Evolutionary conservation across 345 rosid genomes (phyloP).

Genomic region (Syzygium jambos): DNA sequence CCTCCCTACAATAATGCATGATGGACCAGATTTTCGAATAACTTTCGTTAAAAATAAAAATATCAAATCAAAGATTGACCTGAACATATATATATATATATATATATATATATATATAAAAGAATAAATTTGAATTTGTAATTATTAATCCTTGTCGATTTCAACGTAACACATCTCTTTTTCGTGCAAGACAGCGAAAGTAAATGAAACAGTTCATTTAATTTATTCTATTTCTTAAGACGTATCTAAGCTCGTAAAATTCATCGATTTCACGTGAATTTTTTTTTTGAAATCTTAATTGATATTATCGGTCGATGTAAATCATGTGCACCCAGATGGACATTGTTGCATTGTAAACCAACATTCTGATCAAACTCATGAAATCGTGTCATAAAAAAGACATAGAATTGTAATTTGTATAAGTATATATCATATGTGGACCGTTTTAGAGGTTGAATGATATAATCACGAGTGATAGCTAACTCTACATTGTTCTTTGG

Average conservation of each 20-base stretch:
- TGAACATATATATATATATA: background rate
- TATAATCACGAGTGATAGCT: background rate
- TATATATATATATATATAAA: no score
- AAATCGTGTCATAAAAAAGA: background rate
- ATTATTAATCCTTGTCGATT: no score
- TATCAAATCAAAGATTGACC: background rate
- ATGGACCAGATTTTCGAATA: background rate
- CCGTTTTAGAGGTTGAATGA: background rate
- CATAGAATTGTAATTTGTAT: background rate
- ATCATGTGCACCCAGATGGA: background rate
- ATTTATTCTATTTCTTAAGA: background rate
- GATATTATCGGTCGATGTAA: background rate
- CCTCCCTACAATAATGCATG: conserved; percentile 25
- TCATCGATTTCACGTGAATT: background rate
- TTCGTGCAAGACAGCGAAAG: background rate
- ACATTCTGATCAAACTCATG: background rate
- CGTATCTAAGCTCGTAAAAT: background rate
- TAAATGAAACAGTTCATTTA: background rate
- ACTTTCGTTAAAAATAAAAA: background rate
- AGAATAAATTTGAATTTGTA: no score
- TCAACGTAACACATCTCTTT: background rate
- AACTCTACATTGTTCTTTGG: background rate
- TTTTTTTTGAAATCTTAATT: background rate
- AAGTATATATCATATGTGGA: background rate
- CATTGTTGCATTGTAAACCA: background rate